phyloP scores from a whole-genome alignment of 2,329 filamentous ascomycete species.

The Hypomyces rosellus region DNA sequence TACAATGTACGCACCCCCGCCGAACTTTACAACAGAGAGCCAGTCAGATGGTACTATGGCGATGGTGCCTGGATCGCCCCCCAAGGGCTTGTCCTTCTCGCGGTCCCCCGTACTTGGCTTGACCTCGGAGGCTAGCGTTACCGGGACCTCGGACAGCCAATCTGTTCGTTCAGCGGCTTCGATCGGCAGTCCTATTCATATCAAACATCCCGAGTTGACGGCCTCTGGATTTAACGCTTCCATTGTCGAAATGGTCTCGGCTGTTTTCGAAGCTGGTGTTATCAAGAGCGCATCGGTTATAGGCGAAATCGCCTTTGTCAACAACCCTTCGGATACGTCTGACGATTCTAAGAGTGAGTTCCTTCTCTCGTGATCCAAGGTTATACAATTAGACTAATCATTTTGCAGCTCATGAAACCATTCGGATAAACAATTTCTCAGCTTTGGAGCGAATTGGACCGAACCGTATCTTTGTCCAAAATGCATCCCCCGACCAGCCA shows the following conservation, averaged over 20 bases:
- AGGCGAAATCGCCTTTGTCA: conserved; percentile 84
- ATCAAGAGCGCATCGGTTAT: conserved; percentile 68
- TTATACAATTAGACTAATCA: background rate
- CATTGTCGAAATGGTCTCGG: conserved; percentile 85
- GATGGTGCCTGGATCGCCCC: conserved; percentile 14
- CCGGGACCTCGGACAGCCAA: conserved; percentile 70
- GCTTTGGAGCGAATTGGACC: conserved; percentile 88
- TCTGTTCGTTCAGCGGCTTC: conserved; percentile 88
- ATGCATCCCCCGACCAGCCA: conserved; percentile 54
- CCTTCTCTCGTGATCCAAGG: background rate
- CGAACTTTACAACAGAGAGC: conserved; percentile 29
- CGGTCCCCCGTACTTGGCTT: conserved; percentile 48
- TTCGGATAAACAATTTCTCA: conserved; percentile 82
- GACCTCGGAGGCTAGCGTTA: conserved; percentile 56
- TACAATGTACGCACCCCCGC: conserved; percentile 70
- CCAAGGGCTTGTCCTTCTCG: conserved; percentile 13
- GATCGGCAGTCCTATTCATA: conserved; percentile 59
- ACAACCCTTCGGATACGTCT: conserved; percentile 49
- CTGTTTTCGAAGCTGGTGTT: conserved; percentile 68
- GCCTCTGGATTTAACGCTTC: conserved; percentile 79
- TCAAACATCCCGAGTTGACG: conserved; percentile 75
- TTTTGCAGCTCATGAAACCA: conserved; percentile 49
- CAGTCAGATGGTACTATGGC: conserved; percentile 24
- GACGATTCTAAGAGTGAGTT: conserved; percentile 44
- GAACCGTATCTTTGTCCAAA: conserved; percentile 83